These are phyloP conservation scores for Lipomyces yamadae DNA, from an alignment of 805 yeast genomes.

Conservation along the genomic window DNA sequence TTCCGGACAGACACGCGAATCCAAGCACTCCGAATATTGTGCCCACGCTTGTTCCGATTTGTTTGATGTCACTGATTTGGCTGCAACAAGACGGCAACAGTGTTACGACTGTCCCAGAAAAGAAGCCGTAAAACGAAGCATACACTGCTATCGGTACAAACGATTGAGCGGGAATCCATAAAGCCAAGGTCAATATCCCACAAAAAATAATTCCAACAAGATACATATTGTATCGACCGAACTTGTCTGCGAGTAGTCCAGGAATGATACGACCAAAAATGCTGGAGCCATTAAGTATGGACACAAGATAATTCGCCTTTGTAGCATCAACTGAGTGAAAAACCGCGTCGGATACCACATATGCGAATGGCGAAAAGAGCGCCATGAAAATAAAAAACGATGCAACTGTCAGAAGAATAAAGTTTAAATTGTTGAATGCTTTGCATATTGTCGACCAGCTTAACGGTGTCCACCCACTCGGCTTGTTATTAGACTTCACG, in stretches of 20 bases:
- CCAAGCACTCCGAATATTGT: conserved; percentile 61
- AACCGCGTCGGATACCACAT: conserved; percentile 42
- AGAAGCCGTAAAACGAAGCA: conserved; percentile 44
- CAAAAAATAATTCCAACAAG: conserved; percentile 42
- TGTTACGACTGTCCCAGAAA: conserved; percentile 44
- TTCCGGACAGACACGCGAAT: conserved; percentile 48
- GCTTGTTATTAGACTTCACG: conserved; percentile 23
- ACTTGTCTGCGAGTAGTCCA: conserved; percentile 53
- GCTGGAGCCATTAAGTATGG: conserved; percentile 45
- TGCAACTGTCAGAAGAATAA: neutral
- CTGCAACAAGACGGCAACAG: conserved; percentile 44
- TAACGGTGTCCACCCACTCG: conserved; percentile 17
- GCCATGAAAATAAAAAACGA: conserved; percentile 15
- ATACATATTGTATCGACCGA: conserved; percentile 54
- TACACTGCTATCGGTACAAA: conserved; percentile 40
- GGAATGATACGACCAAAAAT: conserved; percentile 57
- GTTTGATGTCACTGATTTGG: conserved; percentile 36
- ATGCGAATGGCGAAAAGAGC: conserved; percentile 44
- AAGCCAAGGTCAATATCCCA: conserved; percentile 42
- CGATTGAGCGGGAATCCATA: conserved; percentile 24
- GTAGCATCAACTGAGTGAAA: conserved; percentile 30
- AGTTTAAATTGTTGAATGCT: conserved; percentile 9
- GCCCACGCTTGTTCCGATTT: conserved; percentile 57
- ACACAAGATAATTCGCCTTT: conserved; percentile 42
- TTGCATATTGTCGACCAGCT: neutral